phyloP scores from a whole-genome alignment of 345 rosid genomes.

The Dipteronia sinensis region DNA sequence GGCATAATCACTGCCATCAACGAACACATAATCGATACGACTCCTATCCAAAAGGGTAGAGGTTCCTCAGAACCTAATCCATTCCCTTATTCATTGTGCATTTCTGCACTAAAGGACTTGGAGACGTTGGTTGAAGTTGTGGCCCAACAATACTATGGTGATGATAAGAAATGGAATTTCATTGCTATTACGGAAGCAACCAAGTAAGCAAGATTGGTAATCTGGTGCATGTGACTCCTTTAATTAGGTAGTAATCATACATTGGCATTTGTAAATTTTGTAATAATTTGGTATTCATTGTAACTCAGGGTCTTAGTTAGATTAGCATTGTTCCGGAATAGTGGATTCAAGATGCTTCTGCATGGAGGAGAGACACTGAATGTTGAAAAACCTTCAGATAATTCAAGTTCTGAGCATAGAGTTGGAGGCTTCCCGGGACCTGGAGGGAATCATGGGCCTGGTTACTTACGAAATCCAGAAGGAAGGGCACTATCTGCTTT shows the following conservation, averaged over 20 bases:
- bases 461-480: conserved; percentile 47
- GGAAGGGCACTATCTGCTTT: conserved; percentile 83
- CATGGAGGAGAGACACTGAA: conserved; percentile 88
- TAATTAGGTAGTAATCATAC: not conserved
- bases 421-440: conserved; percentile 23
- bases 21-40: conserved; percentile 76
- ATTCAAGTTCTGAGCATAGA: conserved; percentile 39
- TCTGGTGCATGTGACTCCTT: conserved; percentile 5
- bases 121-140: conserved; percentile 89
- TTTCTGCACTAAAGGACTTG: conserved; percentile 79
- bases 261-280: conserved; percentile 6
- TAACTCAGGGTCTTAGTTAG: conserved; percentile 64
- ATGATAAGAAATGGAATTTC: conserved; percentile 82
- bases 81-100: conserved; percentile 72
- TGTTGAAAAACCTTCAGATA: conserved; percentile 43
- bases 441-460: conserved; percentile 32
- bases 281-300: conserved; percentile 20
- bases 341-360: conserved; percentile 92
- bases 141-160: conserved; percentile 79
- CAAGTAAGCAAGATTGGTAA: conserved; percentile 53
- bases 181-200: conserved; percentile 78
- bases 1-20: conserved; percentile 85
- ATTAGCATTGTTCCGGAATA: conserved; percentile 65
- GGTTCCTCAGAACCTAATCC: conserved; percentile 43
- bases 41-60: conserved; percentile 44